phyloP scores from a whole-genome alignment of 2,329 filamentous ascomycete genomes.

The Botrytis porri region DNA sequence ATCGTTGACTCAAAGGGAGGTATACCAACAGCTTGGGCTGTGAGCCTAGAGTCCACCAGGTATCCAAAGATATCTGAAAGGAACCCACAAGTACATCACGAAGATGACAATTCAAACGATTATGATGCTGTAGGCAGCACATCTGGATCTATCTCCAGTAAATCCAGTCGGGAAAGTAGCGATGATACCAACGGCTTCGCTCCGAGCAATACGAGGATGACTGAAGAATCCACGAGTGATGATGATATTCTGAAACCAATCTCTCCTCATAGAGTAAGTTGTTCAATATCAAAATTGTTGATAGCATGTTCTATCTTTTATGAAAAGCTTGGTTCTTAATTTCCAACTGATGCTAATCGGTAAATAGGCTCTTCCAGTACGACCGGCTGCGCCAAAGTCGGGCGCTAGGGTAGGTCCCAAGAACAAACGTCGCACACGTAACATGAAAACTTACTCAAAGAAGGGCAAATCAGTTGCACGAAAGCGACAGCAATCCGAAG shows the following conservation, averaged over 20 bases:
- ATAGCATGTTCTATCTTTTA: not conserved
- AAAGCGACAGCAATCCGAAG: slow-evolving; percentile 21
- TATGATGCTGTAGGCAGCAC: slow-evolving; percentile 37
- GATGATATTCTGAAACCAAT: slow-evolving; percentile 36
- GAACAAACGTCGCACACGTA: slow-evolving; percentile 32
- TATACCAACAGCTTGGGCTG: slow-evolving; percentile 69
- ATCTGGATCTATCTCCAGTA: slow-evolving; percentile 41
- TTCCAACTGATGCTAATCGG: slow-evolving; percentile 27
- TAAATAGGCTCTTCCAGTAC: slow-evolving; percentile 37
- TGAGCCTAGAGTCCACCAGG: slow-evolving; percentile 55
- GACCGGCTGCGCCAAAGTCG: slow-evolving; percentile 30
- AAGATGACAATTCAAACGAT: slow-evolving; percentile 21
- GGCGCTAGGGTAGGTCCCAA: slow-evolving; percentile 36
- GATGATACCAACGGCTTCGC: slow-evolving; percentile 43
- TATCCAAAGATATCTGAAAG: slow-evolving; percentile 52
- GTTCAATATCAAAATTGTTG: not conserved
- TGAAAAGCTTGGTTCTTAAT: not conserved
- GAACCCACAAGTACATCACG: slow-evolving; percentile 34
- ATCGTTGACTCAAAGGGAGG: slow-evolving; percentile 54
- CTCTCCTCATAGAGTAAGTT: slow-evolving; percentile 10
- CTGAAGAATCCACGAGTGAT: slow-evolving; percentile 55
- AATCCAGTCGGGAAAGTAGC: slow-evolving; percentile 41
- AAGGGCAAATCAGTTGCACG: slow-evolving; percentile 37
- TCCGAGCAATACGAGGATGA: slow-evolving; percentile 51
- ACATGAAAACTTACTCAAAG: slow-evolving; percentile 41